Base-by-base conservation (phyloP, 164 flowering plant genomes). In the Umbilicus rupestris region DNA sequence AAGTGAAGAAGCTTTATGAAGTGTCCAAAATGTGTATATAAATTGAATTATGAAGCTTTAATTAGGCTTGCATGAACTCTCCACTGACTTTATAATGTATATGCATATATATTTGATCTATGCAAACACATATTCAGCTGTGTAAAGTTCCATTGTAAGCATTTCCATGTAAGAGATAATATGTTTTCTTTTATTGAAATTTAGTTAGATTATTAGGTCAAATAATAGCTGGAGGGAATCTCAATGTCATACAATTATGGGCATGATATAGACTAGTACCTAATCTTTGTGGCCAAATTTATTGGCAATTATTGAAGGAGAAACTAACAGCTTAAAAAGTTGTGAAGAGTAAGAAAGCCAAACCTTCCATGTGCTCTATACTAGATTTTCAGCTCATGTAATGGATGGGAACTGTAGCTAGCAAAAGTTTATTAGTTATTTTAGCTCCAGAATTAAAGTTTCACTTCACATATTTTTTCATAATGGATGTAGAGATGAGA, bases 311-410 rank as follows among this genome's bases (percentile, higher is more conserved):
- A 50, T 50, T 50, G 57, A 50, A 7, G 29, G 29, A 50, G 12
- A 50, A 22, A 22, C 28, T 50, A 50, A 22, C 57, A 47, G 8
- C 22, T 50, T 20, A 50, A 50, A 50, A 50, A 20, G 57, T 50
- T 19, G 22, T 50, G 57, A 50, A 50, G 28, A 28, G 12, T 20
- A 26, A 22, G 57, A 50, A 50, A 50, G 29, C 57, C 57, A 50
- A 50, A 50, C 57, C 57, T 50, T 50, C 57, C 57, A 50, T n/a
- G 57, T 50, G 26, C 57, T 50, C 37, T 33, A n/a, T n/a, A 22
- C 22, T 50, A 7, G 11, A 20, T 50, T 50, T 22, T 50, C 57
- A 50, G 14, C 28, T 50, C 2, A 20, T 19, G 22, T 47, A 20
- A 50, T 20, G 57, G 57, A 50, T 50, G 57, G 29, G 37, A 49